Base-by-base conservation (phyloP, 2,329 filamentous ascomycete genomes). In the Triangularia setosa region DNA sequence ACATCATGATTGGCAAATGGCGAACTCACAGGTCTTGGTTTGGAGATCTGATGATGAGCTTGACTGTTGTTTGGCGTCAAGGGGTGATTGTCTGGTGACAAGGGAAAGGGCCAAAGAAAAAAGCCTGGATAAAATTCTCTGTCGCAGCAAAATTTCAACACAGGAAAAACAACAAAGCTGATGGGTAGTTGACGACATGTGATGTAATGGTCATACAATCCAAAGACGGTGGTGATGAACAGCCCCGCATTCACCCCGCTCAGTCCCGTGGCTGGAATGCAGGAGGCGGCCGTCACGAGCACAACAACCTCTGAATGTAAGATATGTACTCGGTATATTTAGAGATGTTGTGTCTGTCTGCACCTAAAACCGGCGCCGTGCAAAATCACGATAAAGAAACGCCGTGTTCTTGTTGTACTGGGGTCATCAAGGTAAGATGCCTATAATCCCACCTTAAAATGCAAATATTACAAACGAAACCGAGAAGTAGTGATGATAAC, bases 101-200 rank as follows among this genome's bases (percentile, higher is more conserved):
- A 28, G 40, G 27, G 14, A 21, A 52, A 21, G 16, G 7, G 7
- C 6, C 5, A 21, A 27, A 30, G 25, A 12, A 24, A 30, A 23
- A 16, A 16, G n/a, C n/a, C n/a, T n/a, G n/a, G n/a, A 57, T 6
- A 14, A 30, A 57, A 30, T 25, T 18, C 14, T 14, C 25, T 21
- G n/a, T 33, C 4, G 7, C 8, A 5, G 8, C 27, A 40, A 12
- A 58, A 40, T 14, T 25, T 18, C 4, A 23, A 60, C 4, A 30
- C 14, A 28, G n/a, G n/a, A n/a, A 48, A 48, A 7, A 60, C 23
- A 60, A 30, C 58, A 9, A 27, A 25, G 58, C 64, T 69, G 67
- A 69, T 67, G 64, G 52, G 24, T 61, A 62, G 33, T 58, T 69
- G 69, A 70, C 67, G 66, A 69, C 60, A 62, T 14, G 27, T 66